These are phyloP conservation scores for Pilaira anomala DNA, from an alignment of 192 early-diverging fungal species.

Conservation along the genomic window DNA sequence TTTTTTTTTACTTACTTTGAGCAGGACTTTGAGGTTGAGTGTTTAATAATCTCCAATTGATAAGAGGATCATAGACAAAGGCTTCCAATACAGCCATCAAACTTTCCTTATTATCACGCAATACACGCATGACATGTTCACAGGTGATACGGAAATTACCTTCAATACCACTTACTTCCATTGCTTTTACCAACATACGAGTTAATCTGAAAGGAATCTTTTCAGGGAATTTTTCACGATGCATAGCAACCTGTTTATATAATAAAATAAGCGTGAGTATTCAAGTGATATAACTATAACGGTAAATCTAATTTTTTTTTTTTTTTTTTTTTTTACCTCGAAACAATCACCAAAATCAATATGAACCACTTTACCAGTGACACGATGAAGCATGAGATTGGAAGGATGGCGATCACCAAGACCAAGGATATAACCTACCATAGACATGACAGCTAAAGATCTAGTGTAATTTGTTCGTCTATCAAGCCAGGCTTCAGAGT, in stretches of 20 bases:
- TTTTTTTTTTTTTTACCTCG: conserved; percentile 65
- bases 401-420: conserved; percentile 95
- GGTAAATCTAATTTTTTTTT: no score
- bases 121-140: conserved; percentile 92
- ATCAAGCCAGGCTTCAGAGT: conserved; percentile 95
- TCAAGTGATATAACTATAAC: neutral
- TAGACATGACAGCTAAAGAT: conserved; percentile 95
- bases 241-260: conserved; percentile 93
- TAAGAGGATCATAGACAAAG: conserved; percentile 95
- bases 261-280: conserved; percentile 3
- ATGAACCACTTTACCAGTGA: conserved; percentile 91
- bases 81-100: conserved; percentile 98
- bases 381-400: conserved; percentile 88
- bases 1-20: conserved; percentile 26
- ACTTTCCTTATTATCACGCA: conserved; percentile 92
- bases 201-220: conserved; percentile 98
- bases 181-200: conserved; percentile 95
- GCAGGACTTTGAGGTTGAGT: conserved; percentile 46
- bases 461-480: conserved; percentile 93
- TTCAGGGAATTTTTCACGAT: conserved; percentile 96
- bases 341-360: conserved; percentile 99
- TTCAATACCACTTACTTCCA: conserved; percentile 96
- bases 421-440: conserved; percentile 98
- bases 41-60: conserved; percentile 81
- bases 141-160: conserved; percentile 95